phyloP scores from a whole-genome alignment of 2,329 filamentous ascomycete species.

The Arthrobotrys sphaeroides region DNA sequence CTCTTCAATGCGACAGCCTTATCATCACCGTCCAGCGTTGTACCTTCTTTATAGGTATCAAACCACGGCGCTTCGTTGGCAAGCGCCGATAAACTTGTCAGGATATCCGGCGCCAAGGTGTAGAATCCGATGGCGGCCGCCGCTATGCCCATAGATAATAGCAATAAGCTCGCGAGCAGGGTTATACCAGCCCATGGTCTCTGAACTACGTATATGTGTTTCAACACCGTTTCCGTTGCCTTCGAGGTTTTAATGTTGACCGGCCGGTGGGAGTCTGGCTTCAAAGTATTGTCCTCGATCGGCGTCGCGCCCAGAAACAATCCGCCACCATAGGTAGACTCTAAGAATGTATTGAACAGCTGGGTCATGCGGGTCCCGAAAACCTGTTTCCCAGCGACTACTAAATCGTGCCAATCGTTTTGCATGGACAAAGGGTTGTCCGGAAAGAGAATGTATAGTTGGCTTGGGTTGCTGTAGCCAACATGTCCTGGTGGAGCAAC shows the following conservation, averaged over 20 bases:
- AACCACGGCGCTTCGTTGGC: conserved; percentile 44
- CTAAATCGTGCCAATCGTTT: conserved; percentile 22
- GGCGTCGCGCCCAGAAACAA: conserved; percentile 35
- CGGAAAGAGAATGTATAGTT: conserved; percentile 38
- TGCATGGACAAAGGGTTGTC: conserved; percentile 33
- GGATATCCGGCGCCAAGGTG: conserved; percentile 28
- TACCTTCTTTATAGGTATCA: conserved; percentile 45
- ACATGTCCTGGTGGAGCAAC: conserved; percentile 35
- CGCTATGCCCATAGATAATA: conserved; percentile 35
- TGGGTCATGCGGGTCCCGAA: conserved; percentile 41
- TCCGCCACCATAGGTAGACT: conserved; percentile 34
- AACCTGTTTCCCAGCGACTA: conserved; percentile 2
- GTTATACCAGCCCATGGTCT: conserved; percentile 34
- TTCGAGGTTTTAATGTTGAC: conserved; percentile 15
- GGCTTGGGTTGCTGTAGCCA: conserved; percentile 40
- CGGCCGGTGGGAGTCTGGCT: background rate
- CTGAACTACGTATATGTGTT: conserved; percentile 35
- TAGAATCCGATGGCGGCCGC: conserved; percentile 26
- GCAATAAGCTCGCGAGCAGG: conserved; percentile 30
- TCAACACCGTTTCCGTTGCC: conserved; percentile 16
- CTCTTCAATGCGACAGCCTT: conserved; percentile 37
- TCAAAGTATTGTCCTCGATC: background rate
- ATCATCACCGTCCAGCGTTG: conserved; percentile 41
- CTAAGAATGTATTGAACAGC: conserved; percentile 39
- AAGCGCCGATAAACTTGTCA: conserved; percentile 35